A percentile compares a stretch with the other conserved stretches of the same genome.
phyloP scores from a whole-genome alignment of 306 rosid genomes.

The apple (Malus domestica) region ASM211411v1 NC_041791.1:3881501-3882000 shows the following conservation, averaged over 20 bases:
- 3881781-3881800: background rate
- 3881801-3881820: background rate
- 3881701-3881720: background rate
- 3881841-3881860: background rate
- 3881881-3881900: background rate
- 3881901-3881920: background rate
- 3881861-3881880: background rate
- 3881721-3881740: background rate
- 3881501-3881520: no score
- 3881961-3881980: no score
- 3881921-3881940: no score
- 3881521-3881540: no score
- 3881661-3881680: background rate
- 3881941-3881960: no score
- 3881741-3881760: accelerated
- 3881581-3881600: background rate
- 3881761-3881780: background rate
- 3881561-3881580: background rate
- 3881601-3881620: accelerated
- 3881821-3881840: accelerated
- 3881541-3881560: background rate
- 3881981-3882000: no score
- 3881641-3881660: background rate
- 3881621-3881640: background rate
- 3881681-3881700: accelerated